Base-by-base conservation (phyloP, 805 yeast genomes). In the Candida nanaspora region DNA sequence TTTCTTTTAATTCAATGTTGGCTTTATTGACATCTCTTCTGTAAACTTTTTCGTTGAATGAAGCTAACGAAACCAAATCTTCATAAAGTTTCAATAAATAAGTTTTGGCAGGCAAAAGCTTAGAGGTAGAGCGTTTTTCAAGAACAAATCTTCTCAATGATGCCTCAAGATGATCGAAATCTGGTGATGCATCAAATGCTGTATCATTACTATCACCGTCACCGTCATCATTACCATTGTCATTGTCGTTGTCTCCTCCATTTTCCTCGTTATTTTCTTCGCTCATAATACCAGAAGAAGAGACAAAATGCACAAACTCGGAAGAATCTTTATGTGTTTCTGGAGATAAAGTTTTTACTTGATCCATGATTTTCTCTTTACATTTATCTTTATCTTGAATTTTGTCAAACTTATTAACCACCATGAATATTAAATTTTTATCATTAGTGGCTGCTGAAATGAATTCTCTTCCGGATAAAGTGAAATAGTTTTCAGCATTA, bases 291-390 rank as follows among this genome's bases (percentile, higher is more conserved):
- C 74, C 70, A 18, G 70, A 66, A 0, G 91, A 78, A 22, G 91
- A 79, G 6, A 93, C 86, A 62, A 93, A 93, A 59, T 94, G 98
- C 7, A 93, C 94, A 64, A 93, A 88, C 33, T 89, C 95, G n/a
- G 72, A 65, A 0, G 96, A 77, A 49, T 84, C 86, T 56, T 91
- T 88, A 55, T 82, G 81, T 0, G 97, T 86, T 48, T 86, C 95
- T 1, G 98, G 98, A 0, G 96, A 83, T 41, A 94, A 64, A 16
- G 69, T 77, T 50, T 84, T 79, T 8, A 93, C 87, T 59, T 93
- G 99, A 41, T 83, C 86, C 59, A 91, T 63, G 33, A 93, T 87
- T 43, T 82, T 72, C 30, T 70, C 65, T 55, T 72, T 78, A 63
- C 99, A 93, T 47, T 86, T 77, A 37, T 80, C 76, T 57, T 87